A percentile compares a stretch with the other conserved stretches of the same genome.
These are phyloP conservation scores for Alternaria sp. DNA, from an alignment of 2,329 filamentous ascomycete genomes.

Conservation along the genomic window DNA sequence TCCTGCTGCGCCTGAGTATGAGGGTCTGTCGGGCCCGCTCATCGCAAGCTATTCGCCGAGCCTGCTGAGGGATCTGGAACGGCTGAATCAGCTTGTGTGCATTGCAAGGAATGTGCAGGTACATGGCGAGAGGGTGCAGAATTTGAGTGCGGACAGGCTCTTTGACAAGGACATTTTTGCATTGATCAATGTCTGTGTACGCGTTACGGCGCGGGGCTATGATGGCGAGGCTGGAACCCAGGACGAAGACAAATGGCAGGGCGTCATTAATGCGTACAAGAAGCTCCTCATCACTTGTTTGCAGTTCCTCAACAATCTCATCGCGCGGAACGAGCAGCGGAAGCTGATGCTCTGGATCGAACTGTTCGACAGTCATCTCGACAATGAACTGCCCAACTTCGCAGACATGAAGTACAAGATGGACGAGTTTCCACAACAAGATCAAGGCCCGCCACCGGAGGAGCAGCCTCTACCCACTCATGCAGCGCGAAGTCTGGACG, in stretches of 20 bases:
- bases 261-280: slow-evolving; percentile 70
- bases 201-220: slow-evolving; percentile 68
- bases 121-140: slow-evolving; percentile 66
- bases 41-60: slow-evolving; percentile 66
- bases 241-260: slow-evolving; percentile 70
- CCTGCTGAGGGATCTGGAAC: slow-evolving; percentile 67
- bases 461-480: slow-evolving; percentile 18
- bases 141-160: slow-evolving; percentile 65
- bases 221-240: slow-evolving; percentile 67
- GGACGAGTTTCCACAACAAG: slow-evolving; percentile 36
- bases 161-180: slow-evolving; percentile 68
- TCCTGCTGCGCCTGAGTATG: slow-evolving; percentile 62
- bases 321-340: slow-evolving; percentile 69
- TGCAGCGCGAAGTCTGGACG: slow-evolving; percentile 34
- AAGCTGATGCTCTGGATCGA: slow-evolving; percentile 71
- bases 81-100: slow-evolving; percentile 66
- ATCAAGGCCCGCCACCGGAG: slow-evolving; percentile 24
- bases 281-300: slow-evolving; percentile 69
- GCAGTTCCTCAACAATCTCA: slow-evolving; percentile 71
- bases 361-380: slow-evolving; percentile 65
- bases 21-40: slow-evolving; percentile 64
- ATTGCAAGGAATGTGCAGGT: slow-evolving; percentile 69
- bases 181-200: slow-evolving; percentile 68
- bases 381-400: slow-evolving; percentile 47
- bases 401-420: slow-evolving; percentile 48